Evolutionary conservation across 2,329 filamentous ascomycete genomes (phyloP).

Genomic region (Metarhizium sp.): DNA sequence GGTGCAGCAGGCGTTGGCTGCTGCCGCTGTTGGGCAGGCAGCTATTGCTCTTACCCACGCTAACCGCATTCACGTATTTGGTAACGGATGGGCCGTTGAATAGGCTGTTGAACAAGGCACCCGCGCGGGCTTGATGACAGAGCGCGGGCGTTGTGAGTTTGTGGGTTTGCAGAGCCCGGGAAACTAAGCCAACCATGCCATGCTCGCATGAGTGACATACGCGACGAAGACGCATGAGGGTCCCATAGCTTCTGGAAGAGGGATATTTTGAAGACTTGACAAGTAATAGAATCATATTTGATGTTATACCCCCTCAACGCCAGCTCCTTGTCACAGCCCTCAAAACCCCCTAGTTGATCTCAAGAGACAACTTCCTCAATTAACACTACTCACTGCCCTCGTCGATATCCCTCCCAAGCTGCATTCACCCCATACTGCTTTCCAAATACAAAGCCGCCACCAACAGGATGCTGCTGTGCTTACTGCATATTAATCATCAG

Average conservation of each 20-base stretch:
- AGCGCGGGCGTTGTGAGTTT: neutral
- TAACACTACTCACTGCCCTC: neutral
- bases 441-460: neutral
- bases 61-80: neutral
- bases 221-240: neutral
- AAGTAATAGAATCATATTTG: neutral
- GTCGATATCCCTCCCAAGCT: neutral
- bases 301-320: neutral
- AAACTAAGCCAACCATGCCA: neutral
- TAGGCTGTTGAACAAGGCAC: neutral
- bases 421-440: neutral
- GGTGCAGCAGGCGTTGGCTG: neutral
- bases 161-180: neutral
- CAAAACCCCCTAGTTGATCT: neutral
- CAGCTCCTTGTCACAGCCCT: neutral
- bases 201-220: neutral
- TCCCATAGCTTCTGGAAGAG: neutral
- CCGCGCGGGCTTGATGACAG: neutral
- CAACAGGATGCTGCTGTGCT: neutral
- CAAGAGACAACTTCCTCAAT: neutral
- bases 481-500: neutral
- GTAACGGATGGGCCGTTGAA: slow-evolving; percentile 3
- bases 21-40: neutral
- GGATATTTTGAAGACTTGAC: neutral
- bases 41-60: neutral